Base-by-base conservation (phyloP, 805 yeast species). In the Clavispora santaluciae region DNA sequence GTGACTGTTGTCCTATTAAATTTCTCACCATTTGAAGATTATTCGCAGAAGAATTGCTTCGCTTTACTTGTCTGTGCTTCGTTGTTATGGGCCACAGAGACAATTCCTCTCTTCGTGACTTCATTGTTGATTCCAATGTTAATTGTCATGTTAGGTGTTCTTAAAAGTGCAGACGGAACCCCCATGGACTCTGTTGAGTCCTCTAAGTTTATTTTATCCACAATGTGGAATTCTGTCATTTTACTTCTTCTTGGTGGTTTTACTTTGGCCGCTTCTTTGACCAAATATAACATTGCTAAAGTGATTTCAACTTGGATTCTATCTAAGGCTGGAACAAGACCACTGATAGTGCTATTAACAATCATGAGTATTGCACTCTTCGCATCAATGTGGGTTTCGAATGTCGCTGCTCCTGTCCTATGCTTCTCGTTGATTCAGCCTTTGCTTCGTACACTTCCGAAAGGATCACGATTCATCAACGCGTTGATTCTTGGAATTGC, bases 21-120 rank as follows among this genome's bases (percentile, higher is more conserved):
- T 6, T 68, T 74, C 26, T 75, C 82, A 6, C 83, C 88, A 1
- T 79, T 84, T 46, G 74, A 79, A 45, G 79, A 78, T 49, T 68
- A 64, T 5, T 86, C 83, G 50, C 85, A 83, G 55, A 75, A 73
- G 45, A 79, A 88, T 54, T 88, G 84, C 59, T 72, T 82, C 70
- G 86, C 86, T 5, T 66, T 81, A 20, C 75, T 81, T 33, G 83
- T 73, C 9, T 76, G 83, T 47, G 57, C 69, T 36, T 76, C 78
- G 7, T 60, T 74, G 45, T 54, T 73, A 33, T 74, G 78, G 78
- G 78, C 78, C 6, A 55, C 73, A 11, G 79, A 74, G 53, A 76
- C 77, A 6, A 56, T 74, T 15, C 79, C 79, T 13, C 58, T 74
- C 39, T 71, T 66, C 46, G 65, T 70, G n/a, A 74, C 78, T 16